These are phyloP conservation scores for Sclerotinia trifoliorum DNA, from an alignment of 2,329 filamentous ascomycete species.

Conservation along the genomic window DNA sequence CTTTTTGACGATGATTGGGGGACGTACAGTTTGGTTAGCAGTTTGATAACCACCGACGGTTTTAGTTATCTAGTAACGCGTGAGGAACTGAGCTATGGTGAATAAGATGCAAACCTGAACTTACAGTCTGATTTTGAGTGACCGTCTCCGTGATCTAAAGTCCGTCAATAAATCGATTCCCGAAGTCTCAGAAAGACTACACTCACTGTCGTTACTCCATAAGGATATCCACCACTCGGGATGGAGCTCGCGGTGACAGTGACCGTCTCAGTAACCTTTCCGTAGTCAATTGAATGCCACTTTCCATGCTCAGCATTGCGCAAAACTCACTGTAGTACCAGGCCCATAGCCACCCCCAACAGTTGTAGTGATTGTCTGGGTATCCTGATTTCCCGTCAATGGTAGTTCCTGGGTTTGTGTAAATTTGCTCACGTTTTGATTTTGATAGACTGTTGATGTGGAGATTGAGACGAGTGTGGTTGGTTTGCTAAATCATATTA, in stretches of 20 bases:
- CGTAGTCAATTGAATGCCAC: not conserved
- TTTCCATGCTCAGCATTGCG: not conserved
- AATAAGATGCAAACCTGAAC: not conserved
- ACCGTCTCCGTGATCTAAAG: conserved; percentile 13
- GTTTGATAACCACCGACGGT: conserved; percentile 2
- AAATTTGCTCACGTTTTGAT: not conserved
- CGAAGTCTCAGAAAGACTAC: not conserved
- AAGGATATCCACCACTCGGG: conserved; percentile 7
- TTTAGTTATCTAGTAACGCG: not conserved
- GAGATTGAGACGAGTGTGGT: conserved; percentile 11
- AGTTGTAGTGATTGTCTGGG: not conserved
- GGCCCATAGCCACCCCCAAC: conserved; percentile 9
- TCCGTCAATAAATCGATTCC: not conserved
- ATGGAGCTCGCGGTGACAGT: not conserved
- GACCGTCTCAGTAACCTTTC: conserved; percentile 7
- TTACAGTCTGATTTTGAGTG: conserved; percentile 15
- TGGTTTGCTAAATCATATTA: not conserved
- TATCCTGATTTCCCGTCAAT: not conserved
- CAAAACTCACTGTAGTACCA: conserved; percentile 11
- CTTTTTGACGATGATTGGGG: no score
- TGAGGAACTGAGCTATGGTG: not conserved
- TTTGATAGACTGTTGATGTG: conserved; percentile 7
- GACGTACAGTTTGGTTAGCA: conserved; percentile 12
- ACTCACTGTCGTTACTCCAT: conserved; percentile 12
- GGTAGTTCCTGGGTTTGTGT: no score